Base-by-base conservation (phyloP, 768 basidiomycete genomes). In the Glaciozyma martinii region DNA sequence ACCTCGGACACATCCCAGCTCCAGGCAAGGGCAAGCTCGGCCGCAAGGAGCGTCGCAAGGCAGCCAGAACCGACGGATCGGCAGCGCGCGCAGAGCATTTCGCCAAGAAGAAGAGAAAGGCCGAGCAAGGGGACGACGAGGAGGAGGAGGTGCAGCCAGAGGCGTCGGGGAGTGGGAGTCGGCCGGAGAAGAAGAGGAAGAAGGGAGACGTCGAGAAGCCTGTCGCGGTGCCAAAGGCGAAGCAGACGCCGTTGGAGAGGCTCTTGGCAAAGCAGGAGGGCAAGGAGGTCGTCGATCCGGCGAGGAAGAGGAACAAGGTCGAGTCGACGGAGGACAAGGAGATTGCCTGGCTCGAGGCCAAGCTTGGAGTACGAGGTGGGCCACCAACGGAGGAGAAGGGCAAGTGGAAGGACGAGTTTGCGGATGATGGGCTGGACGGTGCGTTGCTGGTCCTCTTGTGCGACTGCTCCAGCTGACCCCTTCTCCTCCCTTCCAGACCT, bases 401-500 rank as follows among this genome's bases (percentile, higher is more conserved):
- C 59, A 80, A 81, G 67, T 81, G 75, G 56, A 73, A 75, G 23
- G 79, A 77, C 30, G 78, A 76, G 0, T 74, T 80, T 42, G 86
- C 84, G 46, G 84, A 83, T 3, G 93, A 97, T 76, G 92, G 90
- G 6, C 78, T 95, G 21, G 89, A 86, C 71, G 93, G 93, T 90
- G 59, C 52, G 77, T 71, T 4, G 10, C 15, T 12, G 5, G 16
- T 73, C 32, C 21, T 15, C 23, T n/a, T 29, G 16, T 5, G 5
- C n/a, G 15, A 27, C n/a, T n/a, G 3, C 23, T 80, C 27, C 21
- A 33, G 55, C 55, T 37, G 5, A 37, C 37, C 23, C 32, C 2
- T 5, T 56, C 55, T 46, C 62, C 27, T 21, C 44, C 59, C 25
- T 53, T 57, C 16, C 62, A 85, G 84, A 85, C 68, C 77, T 86